Percentiles rank a stretch among this genome's conserved stretches.
Evolutionary conservation across 2,329 filamentous ascomycete species (phyloP).

Genomic region (Claviceps citrina): DNA sequence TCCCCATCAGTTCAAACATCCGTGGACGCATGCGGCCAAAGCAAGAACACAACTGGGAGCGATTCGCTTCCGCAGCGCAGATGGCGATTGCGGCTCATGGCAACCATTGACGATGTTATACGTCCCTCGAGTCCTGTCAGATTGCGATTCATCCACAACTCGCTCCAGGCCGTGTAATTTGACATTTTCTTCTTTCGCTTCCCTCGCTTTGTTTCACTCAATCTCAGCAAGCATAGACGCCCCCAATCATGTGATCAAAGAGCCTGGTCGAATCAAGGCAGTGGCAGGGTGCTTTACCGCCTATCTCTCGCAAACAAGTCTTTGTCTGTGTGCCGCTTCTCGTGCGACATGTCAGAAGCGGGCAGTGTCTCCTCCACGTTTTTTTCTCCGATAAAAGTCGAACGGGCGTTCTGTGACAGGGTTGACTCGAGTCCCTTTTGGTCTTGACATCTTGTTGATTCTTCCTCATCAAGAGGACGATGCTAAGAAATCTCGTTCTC

Average conservation of each 20-base stretch:
- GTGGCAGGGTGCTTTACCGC: slow-evolving; percentile 5
- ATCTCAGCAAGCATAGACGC: background rate
- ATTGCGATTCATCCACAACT: background rate
- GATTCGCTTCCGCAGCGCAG: background rate
- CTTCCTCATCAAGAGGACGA: background rate
- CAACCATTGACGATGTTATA: background rate
- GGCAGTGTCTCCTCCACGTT: background rate
- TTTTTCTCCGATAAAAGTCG: slow-evolving; percentile 1
- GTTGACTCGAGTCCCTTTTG: background rate
- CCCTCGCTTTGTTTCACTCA: background rate
- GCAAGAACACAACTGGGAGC: background rate
- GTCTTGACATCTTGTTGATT: background rate
- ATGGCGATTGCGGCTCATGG: background rate
- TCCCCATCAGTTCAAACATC: background rate
- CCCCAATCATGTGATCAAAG: slow-evolving; percentile 11
- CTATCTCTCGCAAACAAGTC: slow-evolving; percentile 2
- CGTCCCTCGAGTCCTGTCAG: background rate
- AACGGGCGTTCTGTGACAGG: background rate
- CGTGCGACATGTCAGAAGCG: slow-evolving; percentile 1
- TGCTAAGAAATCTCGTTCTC: background rate
- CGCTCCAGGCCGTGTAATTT: background rate
- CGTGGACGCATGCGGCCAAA: background rate
- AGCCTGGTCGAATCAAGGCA: slow-evolving; percentile 8
- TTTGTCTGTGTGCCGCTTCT: background rate
- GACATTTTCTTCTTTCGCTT: too few species aligned